A percentile compares a stretch with the other conserved stretches of the same genome.
These are phyloP conservation scores for Ploettnerulaceae sp. DNA, from an alignment of 2,329 filamentous ascomycete genomes.

Conservation along the genomic window DNA sequence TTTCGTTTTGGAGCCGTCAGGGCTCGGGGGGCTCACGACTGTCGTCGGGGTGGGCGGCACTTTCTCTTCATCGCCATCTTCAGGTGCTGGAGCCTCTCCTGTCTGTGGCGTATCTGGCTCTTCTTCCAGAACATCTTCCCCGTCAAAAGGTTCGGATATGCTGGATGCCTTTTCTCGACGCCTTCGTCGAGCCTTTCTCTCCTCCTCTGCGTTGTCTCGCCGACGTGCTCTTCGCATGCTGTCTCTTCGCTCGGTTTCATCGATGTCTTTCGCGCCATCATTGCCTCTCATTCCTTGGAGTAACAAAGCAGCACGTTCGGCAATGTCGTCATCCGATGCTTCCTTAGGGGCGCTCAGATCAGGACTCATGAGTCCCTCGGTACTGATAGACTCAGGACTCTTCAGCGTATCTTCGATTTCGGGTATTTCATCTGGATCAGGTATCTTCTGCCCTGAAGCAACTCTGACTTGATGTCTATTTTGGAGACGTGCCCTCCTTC, in stretches of 20 bases:
- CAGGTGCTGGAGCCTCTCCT: conserved; percentile 11
- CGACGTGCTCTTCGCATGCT: conserved; percentile 53
- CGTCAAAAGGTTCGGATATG: conserved; percentile 18
- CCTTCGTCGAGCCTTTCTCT: conserved; percentile 62
- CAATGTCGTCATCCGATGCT: conserved; percentile 60
- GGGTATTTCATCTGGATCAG: conserved; percentile 61
- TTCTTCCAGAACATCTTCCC: conserved; percentile 5
- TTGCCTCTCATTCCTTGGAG: conserved; percentile 76
- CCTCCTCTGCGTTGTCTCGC: conserved; percentile 70
- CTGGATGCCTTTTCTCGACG: conserved; percentile 56
- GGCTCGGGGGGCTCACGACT: conserved; percentile 32
- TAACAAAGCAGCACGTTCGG: conserved; percentile 75
- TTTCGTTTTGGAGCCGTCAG: conserved; percentile 27
- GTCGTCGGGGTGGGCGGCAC: conserved; percentile 28
- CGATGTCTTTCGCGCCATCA: conserved; percentile 48
- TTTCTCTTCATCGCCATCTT: conserved; percentile 20
- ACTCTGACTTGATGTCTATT: conserved; percentile 86
- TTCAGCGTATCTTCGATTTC: conserved; percentile 50
- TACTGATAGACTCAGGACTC: conserved; percentile 43
- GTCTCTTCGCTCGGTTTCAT: conserved; percentile 49
- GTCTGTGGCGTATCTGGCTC: conserved; percentile 10
- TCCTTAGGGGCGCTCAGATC: conserved; percentile 24
- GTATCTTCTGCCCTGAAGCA: conserved; percentile 84
- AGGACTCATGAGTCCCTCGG: conserved; percentile 32
- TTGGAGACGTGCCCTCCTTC: conserved; percentile 81